Conservation (phyloP, 2,329 filamentous ascomycete species). For the Huntiella abstrusa region DNA sequence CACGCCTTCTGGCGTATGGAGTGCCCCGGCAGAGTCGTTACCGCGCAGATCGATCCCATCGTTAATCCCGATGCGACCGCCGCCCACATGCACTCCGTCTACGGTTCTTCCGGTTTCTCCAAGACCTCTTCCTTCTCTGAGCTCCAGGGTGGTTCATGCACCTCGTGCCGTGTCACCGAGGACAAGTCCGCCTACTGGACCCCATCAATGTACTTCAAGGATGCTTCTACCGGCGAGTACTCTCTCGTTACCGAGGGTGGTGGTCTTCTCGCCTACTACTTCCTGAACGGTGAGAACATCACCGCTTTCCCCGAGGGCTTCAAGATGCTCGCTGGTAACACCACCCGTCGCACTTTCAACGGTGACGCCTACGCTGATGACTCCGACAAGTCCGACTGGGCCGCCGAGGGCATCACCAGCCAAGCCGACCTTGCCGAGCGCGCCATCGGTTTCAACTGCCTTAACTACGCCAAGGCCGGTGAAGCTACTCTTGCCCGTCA, state of each 20-base stretch:
- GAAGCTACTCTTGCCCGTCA: slow-evolving; percentile 70
- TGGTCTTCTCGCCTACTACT: slow-evolving; percentile 81
- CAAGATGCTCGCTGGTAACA: slow-evolving; percentile 65
- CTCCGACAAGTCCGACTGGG: slow-evolving; percentile 52
- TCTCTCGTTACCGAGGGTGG: slow-evolving; percentile 56
- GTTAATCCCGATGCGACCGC: slow-evolving; percentile 40
- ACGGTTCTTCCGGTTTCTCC: slow-evolving; percentile 35
- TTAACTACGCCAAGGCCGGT: slow-evolving; percentile 51
- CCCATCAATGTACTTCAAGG: slow-evolving; percentile 59
- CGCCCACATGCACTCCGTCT: slow-evolving; percentile 53
- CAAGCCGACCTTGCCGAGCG: slow-evolving; percentile 59
- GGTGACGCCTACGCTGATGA: slow-evolving; percentile 46
- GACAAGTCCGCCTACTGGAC: slow-evolving; percentile 86
- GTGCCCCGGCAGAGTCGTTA: slow-evolving; percentile 50
- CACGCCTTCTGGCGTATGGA: slow-evolving; percentile 80
- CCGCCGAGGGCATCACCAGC: slow-evolving; percentile 36
- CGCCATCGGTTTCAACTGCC: slow-evolving; percentile 83
- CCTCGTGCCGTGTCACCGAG: slow-evolving; percentile 59
- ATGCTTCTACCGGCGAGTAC: slow-evolving; percentile 41
- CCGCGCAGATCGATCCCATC: slow-evolving; percentile 62
- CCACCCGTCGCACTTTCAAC: slow-evolving; percentile 47
- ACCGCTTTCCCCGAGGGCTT: slow-evolving; percentile 60
- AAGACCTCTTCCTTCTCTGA: slow-evolving; percentile 34
- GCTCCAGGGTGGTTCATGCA: slow-evolving; percentile 47
- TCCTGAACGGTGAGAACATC: slow-evolving; percentile 47